Evolutionary conservation across 1,284 basidiomycete species (phyloP), one percentile per base, ranked within the genome.

Genomic region (Malassezia furfur): DNA sequence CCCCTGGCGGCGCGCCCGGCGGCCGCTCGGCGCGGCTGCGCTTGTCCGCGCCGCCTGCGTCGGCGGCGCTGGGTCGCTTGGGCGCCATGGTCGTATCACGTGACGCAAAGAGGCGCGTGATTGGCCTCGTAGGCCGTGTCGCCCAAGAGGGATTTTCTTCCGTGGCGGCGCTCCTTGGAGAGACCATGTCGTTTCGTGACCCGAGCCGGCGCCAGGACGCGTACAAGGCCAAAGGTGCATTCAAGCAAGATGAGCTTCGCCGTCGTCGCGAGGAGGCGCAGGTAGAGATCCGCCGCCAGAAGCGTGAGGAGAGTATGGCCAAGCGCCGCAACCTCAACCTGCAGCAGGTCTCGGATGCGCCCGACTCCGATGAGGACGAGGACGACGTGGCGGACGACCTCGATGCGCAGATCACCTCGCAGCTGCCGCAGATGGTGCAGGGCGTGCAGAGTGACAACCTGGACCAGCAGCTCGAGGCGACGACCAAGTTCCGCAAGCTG

Each of bases 381-480:
- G 70, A 72, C 35, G 60, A 51, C 10, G 46, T 57, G 11, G 59
- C 52, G 43, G 65, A 59, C 43, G 66, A 62, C 25, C 50, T 68
- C 46, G 67, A 68, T 19, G 57, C 63, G 30, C 68, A 91, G 86
- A 81, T 88, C 66, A 85, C 86, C 34, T 85, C 88, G 53, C 87
- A 90, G 54, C 77, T 82, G 15, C 79, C 80, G 5, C 64, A 70
- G 67, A 94, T 99, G 90, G 85, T 99, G 61, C 78, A 81, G 59
- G 91, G 86, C 58, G 90, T 96, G 44, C 93, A 94, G 78, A 91
- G 88, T 51, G 86, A 91, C 63, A 85, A 91, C 76, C 80, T 85
- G 43, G 89, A 96, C 63, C 84, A 84, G 66, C 91, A 96, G 78
- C 81, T 96, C 60, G 91, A 96, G 76, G 86, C 91, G 67, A 96